These are phyloP conservation scores for Trametes cinnabarina DNA, from an alignment of 768 basidiomycete species.

Conservation along the genomic window DNA sequence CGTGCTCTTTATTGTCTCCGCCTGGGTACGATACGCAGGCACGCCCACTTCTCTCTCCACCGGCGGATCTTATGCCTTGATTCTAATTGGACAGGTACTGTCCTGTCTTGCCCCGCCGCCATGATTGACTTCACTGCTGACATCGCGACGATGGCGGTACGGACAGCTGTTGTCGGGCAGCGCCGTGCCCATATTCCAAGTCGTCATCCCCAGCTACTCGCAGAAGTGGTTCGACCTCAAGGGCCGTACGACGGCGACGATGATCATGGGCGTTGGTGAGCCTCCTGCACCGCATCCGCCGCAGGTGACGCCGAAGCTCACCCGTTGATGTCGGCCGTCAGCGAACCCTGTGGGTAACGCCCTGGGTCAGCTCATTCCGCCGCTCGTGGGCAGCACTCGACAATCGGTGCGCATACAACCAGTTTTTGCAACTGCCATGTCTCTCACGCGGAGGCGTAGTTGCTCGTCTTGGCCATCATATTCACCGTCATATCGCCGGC, in stretches of 20 bases:
- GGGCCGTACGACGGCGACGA: conserved; percentile 78
- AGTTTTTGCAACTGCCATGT: background rate
- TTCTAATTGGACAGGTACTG: conserved; percentile 68
- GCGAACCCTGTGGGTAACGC: conserved; percentile 77
- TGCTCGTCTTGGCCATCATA: conserved; percentile 70
- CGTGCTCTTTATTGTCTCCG: conserved; percentile 52
- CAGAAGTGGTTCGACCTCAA: conserved; percentile 80
- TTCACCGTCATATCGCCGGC: conserved; percentile 60
- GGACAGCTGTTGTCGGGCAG: conserved; percentile 58
- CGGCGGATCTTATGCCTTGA: conserved; percentile 56
- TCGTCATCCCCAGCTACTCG: conserved; percentile 77
- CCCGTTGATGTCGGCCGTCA: conserved; percentile 21
- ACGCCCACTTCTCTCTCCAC: conserved; percentile 54
- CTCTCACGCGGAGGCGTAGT: conserved; percentile 36
- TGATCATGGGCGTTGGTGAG: conserved; percentile 49
- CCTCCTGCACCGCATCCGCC: background rate
- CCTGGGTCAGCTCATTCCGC: conserved; percentile 70
- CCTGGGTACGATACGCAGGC: conserved; percentile 78
- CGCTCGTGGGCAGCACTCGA: conserved; percentile 47
- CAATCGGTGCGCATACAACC: conserved; percentile 49
- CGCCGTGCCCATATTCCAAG: conserved; percentile 71
- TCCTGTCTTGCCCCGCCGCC: too few species aligned
- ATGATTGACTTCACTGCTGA: background rate
- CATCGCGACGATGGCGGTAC: background rate
- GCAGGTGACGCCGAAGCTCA: background rate